Evolutionary conservation across 2,329 filamentous ascomycete species (phyloP).

Genomic region (Magnaporthiopsis incrustans): DNA sequence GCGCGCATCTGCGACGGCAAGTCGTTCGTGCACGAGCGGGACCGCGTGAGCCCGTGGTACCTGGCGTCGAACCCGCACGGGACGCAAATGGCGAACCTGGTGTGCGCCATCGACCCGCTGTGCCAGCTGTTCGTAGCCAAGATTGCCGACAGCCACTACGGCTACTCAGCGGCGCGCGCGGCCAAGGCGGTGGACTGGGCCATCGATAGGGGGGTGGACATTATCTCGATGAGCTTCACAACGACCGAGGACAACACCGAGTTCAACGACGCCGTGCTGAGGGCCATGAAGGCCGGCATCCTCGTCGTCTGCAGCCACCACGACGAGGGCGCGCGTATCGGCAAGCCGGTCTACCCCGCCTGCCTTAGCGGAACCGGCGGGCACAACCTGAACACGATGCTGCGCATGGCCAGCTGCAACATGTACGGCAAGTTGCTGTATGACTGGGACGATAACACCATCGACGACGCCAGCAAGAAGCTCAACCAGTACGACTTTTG

Average conservation of each 20-base stretch:
- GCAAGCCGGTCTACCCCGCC: conserved; percentile 3
- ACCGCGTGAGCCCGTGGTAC: too few species aligned
- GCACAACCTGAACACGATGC: too few species aligned
- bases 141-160: too few species aligned
- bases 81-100: too few species aligned
- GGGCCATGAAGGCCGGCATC: conserved; percentile 6
- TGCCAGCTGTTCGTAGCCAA: conserved; percentile 2
- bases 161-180: conserved; percentile 7
- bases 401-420: conserved; percentile 9
- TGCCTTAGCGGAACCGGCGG: neutral
- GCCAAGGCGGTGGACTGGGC: conserved; percentile 9
- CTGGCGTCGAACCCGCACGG: too few species aligned
- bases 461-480: neutral
- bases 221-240: conserved; percentile 13
- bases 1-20: too few species aligned
- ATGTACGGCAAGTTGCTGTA: conserved; percentile 9
- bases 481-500: conserved; percentile 9
- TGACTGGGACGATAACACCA: conserved; percentile 3
- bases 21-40: too few species aligned
- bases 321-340: conserved; percentile 8
- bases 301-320: conserved; percentile 9
- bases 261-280: neutral
- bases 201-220: conserved; percentile 8
- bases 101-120: too few species aligned
- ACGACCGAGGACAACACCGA: neutral